Evolutionary conservation across 2,329 filamentous ascomycete species (phyloP).

Genomic region (Endothia cerciana): DNA sequence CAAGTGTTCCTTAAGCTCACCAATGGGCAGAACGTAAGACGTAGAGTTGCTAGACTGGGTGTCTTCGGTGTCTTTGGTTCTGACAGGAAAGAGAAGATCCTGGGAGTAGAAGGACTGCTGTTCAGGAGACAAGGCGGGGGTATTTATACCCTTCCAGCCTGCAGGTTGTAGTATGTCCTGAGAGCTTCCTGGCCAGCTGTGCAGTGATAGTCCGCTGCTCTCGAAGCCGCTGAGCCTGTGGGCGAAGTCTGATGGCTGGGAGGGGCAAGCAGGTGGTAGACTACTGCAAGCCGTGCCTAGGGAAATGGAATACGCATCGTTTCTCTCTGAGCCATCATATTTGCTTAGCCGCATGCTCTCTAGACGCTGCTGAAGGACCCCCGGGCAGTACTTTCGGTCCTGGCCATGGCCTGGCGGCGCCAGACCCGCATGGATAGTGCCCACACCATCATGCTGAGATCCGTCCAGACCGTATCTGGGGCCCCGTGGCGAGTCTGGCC

Average conservation of each 20-base stretch:
- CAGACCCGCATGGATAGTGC: not conserved
- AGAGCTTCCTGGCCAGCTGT: not conserved
- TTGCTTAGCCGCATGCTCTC: slow-evolving; percentile 12
- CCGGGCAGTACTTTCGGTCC: not conserved
- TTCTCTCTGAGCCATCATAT: slow-evolving; percentile 2
- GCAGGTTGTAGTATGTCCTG: not conserved
- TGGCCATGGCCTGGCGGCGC: not conserved
- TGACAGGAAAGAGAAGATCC: not conserved
- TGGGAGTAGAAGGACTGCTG: not conserved
- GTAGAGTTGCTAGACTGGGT: not conserved
- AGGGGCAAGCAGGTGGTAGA: not conserved
- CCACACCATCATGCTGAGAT: not conserved
- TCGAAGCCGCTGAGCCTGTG: not conserved
- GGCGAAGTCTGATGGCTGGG: not conserved
- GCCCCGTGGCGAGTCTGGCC: not conserved
- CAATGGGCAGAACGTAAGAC: not conserved
- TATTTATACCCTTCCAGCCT: not conserved
- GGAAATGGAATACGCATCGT: not conserved
- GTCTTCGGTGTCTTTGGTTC: not conserved
- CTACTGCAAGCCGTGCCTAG: not conserved
- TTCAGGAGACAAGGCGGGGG: not conserved
- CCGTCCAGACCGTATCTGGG: not conserved
- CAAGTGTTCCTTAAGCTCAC: not conserved
- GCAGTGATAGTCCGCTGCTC: not conserved
- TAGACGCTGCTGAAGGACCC: slow-evolving; percentile 10